Percentiles rank a stretch among this genome's conserved stretches.
phyloP scores from a whole-genome alignment of 1,139 yeast genomes.

The Debaryomycetaceae sp. region DNA sequence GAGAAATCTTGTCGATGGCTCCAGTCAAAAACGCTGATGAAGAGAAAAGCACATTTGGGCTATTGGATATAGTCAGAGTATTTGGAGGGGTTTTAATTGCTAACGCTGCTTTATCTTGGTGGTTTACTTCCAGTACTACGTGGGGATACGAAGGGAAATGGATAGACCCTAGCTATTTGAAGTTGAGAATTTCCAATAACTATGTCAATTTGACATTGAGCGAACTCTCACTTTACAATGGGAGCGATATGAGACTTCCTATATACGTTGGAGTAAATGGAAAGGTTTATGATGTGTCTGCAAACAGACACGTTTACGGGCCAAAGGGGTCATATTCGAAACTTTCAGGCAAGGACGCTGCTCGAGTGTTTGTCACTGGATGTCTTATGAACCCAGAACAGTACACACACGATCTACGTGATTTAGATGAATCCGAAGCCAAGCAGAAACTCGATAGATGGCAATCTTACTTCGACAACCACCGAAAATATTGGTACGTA shows the following conservation, averaged over 20 bases:
- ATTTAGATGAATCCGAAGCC: slow-evolving; percentile 41
- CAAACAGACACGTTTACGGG: slow-evolving; percentile 56
- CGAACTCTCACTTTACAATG: slow-evolving; percentile 53
- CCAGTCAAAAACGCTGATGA: not conserved
- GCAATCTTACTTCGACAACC: slow-evolving; percentile 49
- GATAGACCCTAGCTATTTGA: slow-evolving; percentile 42
- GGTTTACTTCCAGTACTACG: slow-evolving; percentile 45
- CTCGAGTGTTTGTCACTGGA: slow-evolving; percentile 76
- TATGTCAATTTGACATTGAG: slow-evolving; percentile 37
- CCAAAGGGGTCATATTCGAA: slow-evolving; percentile 56
- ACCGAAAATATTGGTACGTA: slow-evolving; percentile 58
- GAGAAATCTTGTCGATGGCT: no score
- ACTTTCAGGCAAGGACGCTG: slow-evolving; percentile 68
- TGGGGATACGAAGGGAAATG: slow-evolving; percentile 57
- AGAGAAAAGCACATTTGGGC: slow-evolving; percentile 12
- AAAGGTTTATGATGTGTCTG: slow-evolving; percentile 64
- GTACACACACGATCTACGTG: slow-evolving; percentile 68
- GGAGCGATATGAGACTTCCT: slow-evolving; percentile 48
- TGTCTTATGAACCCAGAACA: slow-evolving; percentile 59
- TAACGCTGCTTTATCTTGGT: slow-evolving; percentile 49
- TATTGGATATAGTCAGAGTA: slow-evolving; percentile 43
- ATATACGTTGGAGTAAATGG: slow-evolving; percentile 67
- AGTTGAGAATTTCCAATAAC: slow-evolving; percentile 17
- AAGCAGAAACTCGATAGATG: slow-evolving; percentile 36
- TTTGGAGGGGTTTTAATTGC: slow-evolving; percentile 46